A percentile compares a stretch with the other conserved stretches of the same genome.
These are phyloP conservation scores for Turritis glabra DNA, from an alignment of 345 rosid species.

Conservation along the genomic window DNA sequence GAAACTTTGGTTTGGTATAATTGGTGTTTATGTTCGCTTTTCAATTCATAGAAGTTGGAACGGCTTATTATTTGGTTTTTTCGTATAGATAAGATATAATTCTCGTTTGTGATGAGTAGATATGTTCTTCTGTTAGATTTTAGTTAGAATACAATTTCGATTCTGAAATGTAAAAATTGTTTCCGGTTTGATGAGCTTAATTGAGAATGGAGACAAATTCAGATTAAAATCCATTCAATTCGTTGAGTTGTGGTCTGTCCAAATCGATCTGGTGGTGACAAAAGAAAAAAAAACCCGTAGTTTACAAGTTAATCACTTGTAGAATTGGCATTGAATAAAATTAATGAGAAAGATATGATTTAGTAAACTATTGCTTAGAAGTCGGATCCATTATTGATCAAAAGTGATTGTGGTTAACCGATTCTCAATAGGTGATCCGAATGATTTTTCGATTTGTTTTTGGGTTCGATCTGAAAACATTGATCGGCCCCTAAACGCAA, in stretches of 20 bases:
- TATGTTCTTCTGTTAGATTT: neutral
- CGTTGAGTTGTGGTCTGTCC: neutral
- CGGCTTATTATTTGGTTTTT: neutral
- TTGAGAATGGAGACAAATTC: neutral
- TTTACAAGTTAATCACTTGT: neutral
- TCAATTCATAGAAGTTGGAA: slow-evolving; percentile 11
- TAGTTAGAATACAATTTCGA: neutral
- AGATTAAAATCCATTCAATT: neutral
- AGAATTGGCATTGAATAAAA: too few species aligned
- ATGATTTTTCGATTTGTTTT: neutral
- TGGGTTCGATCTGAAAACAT: neutral
- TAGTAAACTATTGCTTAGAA: too few species aligned
- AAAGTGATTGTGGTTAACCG: neutral
- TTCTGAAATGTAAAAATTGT: neutral
- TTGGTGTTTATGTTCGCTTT: neutral
- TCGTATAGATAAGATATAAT: neutral
- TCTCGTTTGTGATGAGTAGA: neutral
- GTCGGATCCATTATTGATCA: too few species aligned
- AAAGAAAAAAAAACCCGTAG: neutral
- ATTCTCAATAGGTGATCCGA: neutral
- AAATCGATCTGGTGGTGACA: neutral
- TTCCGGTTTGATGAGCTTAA: neutral
- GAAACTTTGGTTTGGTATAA: slow-evolving; percentile 13
- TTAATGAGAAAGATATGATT: neutral
- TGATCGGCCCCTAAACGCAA: neutral